Conservation (phyloP, 495 filamentous ascomycete genomes). For the Bathelium albidoporum region DNA sequence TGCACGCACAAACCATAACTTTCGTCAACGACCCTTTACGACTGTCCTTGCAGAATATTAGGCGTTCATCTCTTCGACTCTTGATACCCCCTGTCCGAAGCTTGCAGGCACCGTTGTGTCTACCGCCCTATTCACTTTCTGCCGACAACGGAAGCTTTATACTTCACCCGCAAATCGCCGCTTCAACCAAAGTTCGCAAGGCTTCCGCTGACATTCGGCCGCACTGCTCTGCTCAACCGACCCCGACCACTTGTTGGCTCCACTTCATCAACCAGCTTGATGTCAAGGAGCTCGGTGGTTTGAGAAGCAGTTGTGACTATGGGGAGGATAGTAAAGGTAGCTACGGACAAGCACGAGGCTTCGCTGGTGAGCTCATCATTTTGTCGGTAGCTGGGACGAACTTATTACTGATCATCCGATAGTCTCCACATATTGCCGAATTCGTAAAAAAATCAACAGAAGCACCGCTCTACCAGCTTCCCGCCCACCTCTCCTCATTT, state of each 20-base stretch:
- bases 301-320: slow-evolving; percentile 36
- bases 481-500: slow-evolving; percentile 65
- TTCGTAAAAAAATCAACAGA: slow-evolving; percentile 60
- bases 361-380: slow-evolving; percentile 61
- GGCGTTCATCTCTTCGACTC: not conserved
- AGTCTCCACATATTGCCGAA: slow-evolving; percentile 79
- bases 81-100: not conserved
- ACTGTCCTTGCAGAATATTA: not conserved
- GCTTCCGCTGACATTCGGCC: not conserved
- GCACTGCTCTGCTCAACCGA: not conserved
- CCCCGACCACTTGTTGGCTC: not conserved
- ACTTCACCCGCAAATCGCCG: not conserved
- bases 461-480: slow-evolving; percentile 65
- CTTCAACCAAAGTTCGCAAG: not conserved
- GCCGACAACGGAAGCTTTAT: not conserved
- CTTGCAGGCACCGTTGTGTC: not conserved
- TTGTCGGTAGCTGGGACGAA: not conserved
- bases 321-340: slow-evolving; percentile 96
- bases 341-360: slow-evolving; percentile 84
- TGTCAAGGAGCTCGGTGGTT: not conserved
- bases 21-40: not conserved
- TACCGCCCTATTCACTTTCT: not conserved
- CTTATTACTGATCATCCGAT: slow-evolving; percentile 24
- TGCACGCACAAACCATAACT: not conserved
- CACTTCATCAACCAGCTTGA: not conserved